phyloP scores from a whole-genome alignment of 495 filamentous ascomycete species.

The Penicillium pancosmium region DNA sequence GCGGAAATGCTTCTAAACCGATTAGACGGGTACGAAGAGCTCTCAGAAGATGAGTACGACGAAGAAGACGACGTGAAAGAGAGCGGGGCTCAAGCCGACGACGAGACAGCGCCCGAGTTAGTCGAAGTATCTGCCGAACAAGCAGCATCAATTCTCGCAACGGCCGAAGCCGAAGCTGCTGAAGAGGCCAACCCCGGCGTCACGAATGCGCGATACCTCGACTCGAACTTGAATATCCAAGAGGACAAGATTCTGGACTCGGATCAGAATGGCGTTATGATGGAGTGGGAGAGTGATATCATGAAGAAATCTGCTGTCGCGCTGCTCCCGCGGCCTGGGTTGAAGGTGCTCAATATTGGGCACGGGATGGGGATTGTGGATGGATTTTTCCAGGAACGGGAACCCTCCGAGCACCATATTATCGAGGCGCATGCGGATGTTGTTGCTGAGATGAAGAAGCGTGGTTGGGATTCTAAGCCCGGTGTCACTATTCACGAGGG shows the following conservation, averaged over 20 bases:
- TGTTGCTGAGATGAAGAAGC: conserved; percentile 64
- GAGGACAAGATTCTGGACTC: conserved; percentile 76
- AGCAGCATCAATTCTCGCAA: background rate
- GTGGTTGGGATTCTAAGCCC: conserved; percentile 66
- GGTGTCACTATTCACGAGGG: conserved; percentile 70
- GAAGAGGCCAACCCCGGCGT: conserved; percentile 41
- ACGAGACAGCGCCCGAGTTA: conserved; percentile 28
- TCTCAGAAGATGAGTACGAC: conserved; percentile 64
- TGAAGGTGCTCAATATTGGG: conserved; percentile 85
- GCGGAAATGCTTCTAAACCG: conserved; percentile 82
- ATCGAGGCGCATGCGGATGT: conserved; percentile 91
- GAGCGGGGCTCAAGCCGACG: conserved; percentile 17
- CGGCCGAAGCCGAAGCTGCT: conserved; percentile 13
- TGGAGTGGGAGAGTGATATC: conserved; percentile 92
- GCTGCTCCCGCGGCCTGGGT: conserved; percentile 59
- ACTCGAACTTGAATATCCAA: conserved; percentile 74
- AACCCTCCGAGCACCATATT: conserved; percentile 74
- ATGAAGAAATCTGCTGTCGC: conserved; percentile 77
- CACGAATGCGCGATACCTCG: conserved; percentile 72
- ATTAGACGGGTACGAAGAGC: conserved; percentile 74
- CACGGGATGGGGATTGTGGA: conserved; percentile 98
- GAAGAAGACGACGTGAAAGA: conserved; percentile 50
- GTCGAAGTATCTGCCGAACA: conserved; percentile 32
- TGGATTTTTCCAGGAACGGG: conserved; percentile 70
- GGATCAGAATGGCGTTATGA: conserved; percentile 90